These are phyloP conservation scores for Leptographium wingfieldii DNA, from an alignment of 2,329 filamentous ascomycete species.

Conservation along the genomic window DNA sequence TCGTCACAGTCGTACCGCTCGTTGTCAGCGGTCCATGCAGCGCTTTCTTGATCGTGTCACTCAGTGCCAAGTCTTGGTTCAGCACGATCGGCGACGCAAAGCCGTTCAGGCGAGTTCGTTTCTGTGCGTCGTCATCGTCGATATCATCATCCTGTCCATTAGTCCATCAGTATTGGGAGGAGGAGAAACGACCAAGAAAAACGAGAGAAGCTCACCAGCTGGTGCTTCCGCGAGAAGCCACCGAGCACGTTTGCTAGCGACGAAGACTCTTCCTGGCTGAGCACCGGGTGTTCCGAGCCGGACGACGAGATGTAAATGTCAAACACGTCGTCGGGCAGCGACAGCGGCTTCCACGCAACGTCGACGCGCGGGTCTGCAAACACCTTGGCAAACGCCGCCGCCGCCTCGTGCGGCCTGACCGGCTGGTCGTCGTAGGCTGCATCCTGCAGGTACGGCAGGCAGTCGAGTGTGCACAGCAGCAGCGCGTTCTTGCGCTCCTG, in stretches of 20 bases:
- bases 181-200: neutral
- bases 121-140: conserved; percentile 11
- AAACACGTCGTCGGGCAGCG: conserved; percentile 35
- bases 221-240: conserved; percentile 27
- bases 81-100: conserved; percentile 12
- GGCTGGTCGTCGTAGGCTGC: conserved; percentile 16
- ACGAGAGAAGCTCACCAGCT: conserved; percentile 1
- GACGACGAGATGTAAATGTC: conserved; percentile 30
- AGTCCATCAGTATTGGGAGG: too few relatives aligned
- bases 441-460: conserved; percentile 28
- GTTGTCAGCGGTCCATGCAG: conserved; percentile 6
- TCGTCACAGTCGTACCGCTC: conserved; percentile 11
- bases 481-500: conserved; percentile 34
- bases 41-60: conserved; percentile 3
- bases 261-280: neutral
- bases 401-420: conserved; percentile 31
- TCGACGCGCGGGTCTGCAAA: conserved; percentile 25
- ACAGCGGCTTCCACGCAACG: conserved; percentile 34
- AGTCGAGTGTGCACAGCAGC: conserved; percentile 23
- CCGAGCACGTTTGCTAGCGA: neutral
- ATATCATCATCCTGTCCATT: neutral
- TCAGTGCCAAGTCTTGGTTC: neutral
- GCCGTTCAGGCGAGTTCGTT: conserved; percentile 20
- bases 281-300: conserved; percentile 4
- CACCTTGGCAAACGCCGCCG: conserved; percentile 32